A percentile compares a stretch with the other conserved stretches of the same genome.
Evolutionary conservation across 75 land plant genomes (phyloP).

Genomic region (Pseudotsuga menziesii): DNA sequence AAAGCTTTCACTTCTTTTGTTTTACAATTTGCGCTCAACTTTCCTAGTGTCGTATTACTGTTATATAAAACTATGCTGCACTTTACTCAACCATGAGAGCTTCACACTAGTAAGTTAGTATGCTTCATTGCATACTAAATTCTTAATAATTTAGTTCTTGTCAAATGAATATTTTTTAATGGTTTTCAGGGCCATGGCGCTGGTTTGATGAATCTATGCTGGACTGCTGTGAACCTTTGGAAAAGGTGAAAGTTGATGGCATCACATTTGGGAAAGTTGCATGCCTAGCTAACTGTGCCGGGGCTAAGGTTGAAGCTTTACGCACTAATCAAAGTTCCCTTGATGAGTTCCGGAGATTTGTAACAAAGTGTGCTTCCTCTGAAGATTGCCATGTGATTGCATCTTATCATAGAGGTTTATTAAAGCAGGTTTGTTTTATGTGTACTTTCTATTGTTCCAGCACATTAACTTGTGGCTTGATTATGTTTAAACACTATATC

Average conservation of each 20-base stretch:
- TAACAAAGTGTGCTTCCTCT: slow-evolving; percentile 54
- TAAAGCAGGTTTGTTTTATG: slow-evolving; percentile 58
- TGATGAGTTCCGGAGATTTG: slow-evolving; percentile 58
- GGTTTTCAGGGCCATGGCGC: slow-evolving; percentile 77
- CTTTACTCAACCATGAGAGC: too few species aligned
- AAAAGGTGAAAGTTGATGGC: slow-evolving; percentile 66
- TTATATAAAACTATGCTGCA: too few species aligned
- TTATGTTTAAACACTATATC: neutral
- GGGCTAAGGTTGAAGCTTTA: slow-evolving; percentile 76
- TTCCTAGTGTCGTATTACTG: too few species aligned
- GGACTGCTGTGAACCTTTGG: slow-evolving; percentile 87
- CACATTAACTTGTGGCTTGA: neutral
- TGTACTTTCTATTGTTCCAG: neutral
- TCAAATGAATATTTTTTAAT: too few species aligned
- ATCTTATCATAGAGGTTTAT: slow-evolving; percentile 68
- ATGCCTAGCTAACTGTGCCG: slow-evolving; percentile 75
- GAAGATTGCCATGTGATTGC: slow-evolving; percentile 74
- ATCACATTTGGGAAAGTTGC: slow-evolving; percentile 76
- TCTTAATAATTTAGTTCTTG: too few species aligned
- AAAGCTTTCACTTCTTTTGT: too few species aligned
- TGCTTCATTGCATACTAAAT: too few species aligned
- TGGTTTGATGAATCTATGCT: slow-evolving; percentile 98
- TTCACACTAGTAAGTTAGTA: too few species aligned
- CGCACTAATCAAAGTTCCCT: slow-evolving; percentile 46
- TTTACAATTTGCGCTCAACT: too few species aligned